Conservation (phyloP, 176 grass and related monocot genomes). For the Lolium perenne region DNA sequence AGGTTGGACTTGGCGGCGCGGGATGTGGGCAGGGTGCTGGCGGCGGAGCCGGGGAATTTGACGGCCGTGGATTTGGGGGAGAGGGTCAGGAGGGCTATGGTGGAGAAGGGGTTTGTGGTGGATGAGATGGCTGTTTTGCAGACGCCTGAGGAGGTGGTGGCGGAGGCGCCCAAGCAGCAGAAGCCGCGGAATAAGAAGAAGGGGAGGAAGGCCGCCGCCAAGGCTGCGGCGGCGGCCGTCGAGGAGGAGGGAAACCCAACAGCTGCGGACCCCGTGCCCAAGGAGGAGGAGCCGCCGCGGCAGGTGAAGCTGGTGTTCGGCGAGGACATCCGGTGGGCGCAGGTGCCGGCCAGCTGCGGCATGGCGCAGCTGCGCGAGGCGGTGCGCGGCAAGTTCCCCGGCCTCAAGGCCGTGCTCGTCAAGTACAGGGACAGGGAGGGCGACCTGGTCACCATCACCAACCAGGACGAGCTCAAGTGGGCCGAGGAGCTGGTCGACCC, state of each 20-base stretch:
- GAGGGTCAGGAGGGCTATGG: conserved; percentile 68
- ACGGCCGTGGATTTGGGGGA: conserved; percentile 79
- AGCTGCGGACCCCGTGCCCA: not conserved
- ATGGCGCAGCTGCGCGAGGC: conserved; percentile 73
- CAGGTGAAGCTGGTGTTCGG: conserved; percentile 84
- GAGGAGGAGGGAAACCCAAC: conserved; percentile 48
- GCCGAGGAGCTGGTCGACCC: conserved; percentile 64
- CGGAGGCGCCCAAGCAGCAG: conserved; percentile 62
- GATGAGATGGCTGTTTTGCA: conserved; percentile 63
- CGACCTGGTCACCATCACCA: conserved; percentile 94
- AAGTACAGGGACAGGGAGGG: conserved; percentile 95
- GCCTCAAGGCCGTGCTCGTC: conserved; percentile 72
- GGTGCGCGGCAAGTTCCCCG: conserved; percentile 72
- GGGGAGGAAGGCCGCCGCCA: conserved; percentile 25
- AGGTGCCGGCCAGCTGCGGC: conserved; percentile 67
- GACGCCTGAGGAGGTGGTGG: conserved; percentile 61
- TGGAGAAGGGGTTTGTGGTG: conserved; percentile 65
- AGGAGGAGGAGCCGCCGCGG: conserved; percentile 52
- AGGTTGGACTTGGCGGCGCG: conserved; percentile 67
- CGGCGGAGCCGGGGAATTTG: conserved; percentile 74
- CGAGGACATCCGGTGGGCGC: conserved; percentile 90
- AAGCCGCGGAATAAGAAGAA: conserved; percentile 68
- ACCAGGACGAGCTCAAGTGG: conserved; percentile 79
- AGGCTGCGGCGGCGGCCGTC: conserved; percentile 32
- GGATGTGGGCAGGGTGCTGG: conserved; percentile 68